Conservation (phyloP, 768 basidiomycete species). For the Clathrus columnatus region DNA sequence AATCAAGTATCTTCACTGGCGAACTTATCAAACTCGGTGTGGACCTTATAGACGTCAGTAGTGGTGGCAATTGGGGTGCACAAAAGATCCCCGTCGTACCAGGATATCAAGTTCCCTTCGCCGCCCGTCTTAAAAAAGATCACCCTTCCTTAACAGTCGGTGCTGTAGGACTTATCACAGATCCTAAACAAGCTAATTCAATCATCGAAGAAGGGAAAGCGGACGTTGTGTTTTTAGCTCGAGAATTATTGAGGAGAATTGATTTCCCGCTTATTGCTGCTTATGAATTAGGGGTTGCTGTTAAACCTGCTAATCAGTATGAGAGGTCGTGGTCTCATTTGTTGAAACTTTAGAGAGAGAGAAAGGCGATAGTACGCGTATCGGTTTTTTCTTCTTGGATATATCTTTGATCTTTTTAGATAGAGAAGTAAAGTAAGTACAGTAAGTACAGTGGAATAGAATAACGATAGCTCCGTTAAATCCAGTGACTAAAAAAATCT, state of each 20-base stretch:
- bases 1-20: conserved; percentile 50
- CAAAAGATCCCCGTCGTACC: conserved; percentile 50
- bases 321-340: conserved; percentile 46
- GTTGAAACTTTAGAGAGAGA: conserved; percentile 16
- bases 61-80: conserved; percentile 54
- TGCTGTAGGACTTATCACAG: conserved; percentile 66
- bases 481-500: no score
- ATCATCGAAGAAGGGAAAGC: conserved; percentile 58
- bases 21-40: conserved; percentile 54
- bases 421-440: no score
- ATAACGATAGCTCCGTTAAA: no score
- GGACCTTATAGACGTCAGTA: conserved; percentile 68
- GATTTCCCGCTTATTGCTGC: conserved; percentile 61
- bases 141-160: conserved; percentile 47
- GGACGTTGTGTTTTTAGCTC: conserved; percentile 59
- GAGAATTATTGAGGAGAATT: conserved; percentile 58
- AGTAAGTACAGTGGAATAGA: no score
- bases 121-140: conserved; percentile 53
- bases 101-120: conserved; percentile 67
- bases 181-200: conserved; percentile 49
- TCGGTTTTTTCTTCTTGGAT: no score
- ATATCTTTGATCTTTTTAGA: no score
- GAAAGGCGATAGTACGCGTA: background rate
- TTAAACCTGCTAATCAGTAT: conserved; percentile 69
- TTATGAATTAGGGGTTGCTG: conserved; percentile 47